Conservation (phyloP, 352 stramenopile species). For the Globisporangium alternatum region DNA sequence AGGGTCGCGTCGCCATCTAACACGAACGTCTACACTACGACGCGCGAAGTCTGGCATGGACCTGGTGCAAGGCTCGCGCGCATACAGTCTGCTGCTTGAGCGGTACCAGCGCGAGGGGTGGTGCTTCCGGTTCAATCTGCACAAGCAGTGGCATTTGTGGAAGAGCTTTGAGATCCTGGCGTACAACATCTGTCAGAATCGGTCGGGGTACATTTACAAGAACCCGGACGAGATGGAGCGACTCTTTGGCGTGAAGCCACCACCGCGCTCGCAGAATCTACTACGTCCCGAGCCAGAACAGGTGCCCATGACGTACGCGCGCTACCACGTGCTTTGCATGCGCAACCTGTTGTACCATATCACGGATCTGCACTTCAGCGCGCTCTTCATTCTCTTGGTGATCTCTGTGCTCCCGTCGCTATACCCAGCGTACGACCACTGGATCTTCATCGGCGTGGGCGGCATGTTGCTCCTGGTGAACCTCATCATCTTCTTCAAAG, state of each 20-base stretch:
- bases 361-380: slow-evolving; percentile 74
- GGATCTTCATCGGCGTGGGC: slow-evolving; percentile 74
- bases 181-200: slow-evolving; percentile 88
- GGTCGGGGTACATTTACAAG: slow-evolving; percentile 88
- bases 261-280: slow-evolving; percentile 12
- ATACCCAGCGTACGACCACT: slow-evolving; percentile 61
- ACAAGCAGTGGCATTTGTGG: slow-evolving; percentile 84
- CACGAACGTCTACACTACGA: slow-evolving; percentile 26
- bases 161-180: slow-evolving; percentile 87
- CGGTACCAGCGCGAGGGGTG: slow-evolving; percentile 79
- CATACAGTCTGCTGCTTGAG: slow-evolving; percentile 72
- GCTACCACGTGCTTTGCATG: slow-evolving; percentile 84
- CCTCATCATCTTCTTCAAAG: slow-evolving; percentile 83
- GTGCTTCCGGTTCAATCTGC: slow-evolving; percentile 73
- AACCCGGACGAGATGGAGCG: slow-evolving; percentile 81
- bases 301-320: slow-evolving; percentile 57
- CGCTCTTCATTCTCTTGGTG: slow-evolving; percentile 71
- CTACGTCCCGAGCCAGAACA: slow-evolving; percentile 21
- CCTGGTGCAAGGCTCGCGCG: slow-evolving; percentile 63
- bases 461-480: slow-evolving; percentile 54
- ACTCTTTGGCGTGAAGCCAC: slow-evolving; percentile 55
- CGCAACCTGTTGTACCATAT: slow-evolving; percentile 82
- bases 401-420: slow-evolving; percentile 68
- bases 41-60: slow-evolving; percentile 70
- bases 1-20: slow-evolving; percentile 10